Percentiles rank a stretch among this genome's conserved stretches.
Conservation (phyloP, 2,329 filamentous ascomycete genomes). For the Coniochaeta pulveracea region DNA sequence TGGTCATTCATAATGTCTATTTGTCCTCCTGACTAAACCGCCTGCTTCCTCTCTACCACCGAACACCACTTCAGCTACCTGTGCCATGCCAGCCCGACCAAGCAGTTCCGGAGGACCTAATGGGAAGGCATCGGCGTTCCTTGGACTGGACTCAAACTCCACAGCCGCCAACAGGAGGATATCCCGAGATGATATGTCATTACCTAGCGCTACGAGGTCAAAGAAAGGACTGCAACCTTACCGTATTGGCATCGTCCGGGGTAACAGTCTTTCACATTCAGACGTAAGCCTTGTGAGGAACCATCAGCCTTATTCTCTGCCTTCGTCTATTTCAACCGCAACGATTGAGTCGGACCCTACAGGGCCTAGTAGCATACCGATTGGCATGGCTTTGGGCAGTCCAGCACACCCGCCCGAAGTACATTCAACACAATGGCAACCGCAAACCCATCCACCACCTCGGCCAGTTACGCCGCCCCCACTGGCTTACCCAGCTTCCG, state of each 20-base stretch:
- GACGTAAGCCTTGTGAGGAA: slow-evolving; percentile 23
- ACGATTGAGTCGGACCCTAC: slow-evolving; percentile 31
- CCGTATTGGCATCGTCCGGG: slow-evolving; percentile 19
- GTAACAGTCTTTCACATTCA: slow-evolving; percentile 27
- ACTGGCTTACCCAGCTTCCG: slow-evolving; percentile 7
- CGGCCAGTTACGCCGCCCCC: slow-evolving; percentile 9
- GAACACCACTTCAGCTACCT: slow-evolving; percentile 10
- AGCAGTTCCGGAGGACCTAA: slow-evolving; percentile 27
- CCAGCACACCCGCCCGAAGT: slow-evolving; percentile 36
- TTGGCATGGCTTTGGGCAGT: slow-evolving; percentile 67
- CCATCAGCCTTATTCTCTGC: slow-evolving; percentile 16
- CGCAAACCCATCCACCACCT: slow-evolving; percentile 3
- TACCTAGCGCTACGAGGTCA: slow-evolving; percentile 18
- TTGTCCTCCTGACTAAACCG: slow-evolving; percentile 19
- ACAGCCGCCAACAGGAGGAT: slow-evolving; percentile 27
- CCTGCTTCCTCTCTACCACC: slow-evolving; percentile 17
- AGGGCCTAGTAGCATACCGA: slow-evolving; percentile 34
- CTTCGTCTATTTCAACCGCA: slow-evolving; percentile 22
- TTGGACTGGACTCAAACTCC: slow-evolving; percentile 6
- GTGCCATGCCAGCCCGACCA: slow-evolving; percentile 23
- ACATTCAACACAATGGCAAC: slow-evolving; percentile 5
- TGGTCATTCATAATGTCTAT: slow-evolving; percentile 20
- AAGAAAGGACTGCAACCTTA: slow-evolving; percentile 12
- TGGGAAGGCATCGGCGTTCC: slow-evolving; percentile 14
- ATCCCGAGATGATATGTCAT: slow-evolving; percentile 31